phyloP scores from a whole-genome alignment of 139 green algal genomes.

The Tetradesmus obliquus region DNA sequence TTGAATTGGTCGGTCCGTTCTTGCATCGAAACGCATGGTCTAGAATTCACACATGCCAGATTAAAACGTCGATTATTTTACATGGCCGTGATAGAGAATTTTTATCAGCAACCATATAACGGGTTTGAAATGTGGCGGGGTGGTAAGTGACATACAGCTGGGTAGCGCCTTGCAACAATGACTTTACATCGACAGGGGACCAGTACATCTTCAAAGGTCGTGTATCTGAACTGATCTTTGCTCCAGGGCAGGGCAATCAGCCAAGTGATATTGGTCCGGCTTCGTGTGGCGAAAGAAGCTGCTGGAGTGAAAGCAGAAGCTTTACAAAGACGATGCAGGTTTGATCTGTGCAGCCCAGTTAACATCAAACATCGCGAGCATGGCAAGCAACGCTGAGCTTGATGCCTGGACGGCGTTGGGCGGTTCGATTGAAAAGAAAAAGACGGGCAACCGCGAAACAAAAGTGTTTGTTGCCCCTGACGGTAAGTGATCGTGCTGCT shows the following conservation, averaged over 20 bases:
- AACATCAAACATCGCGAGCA: background rate
- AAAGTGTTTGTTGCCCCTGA: conserved; percentile 30
- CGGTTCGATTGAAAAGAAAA: conserved; percentile 14
- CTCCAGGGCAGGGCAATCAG: background rate
- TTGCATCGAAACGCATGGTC: too few species aligned
- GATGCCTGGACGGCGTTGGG: conserved; percentile 9
- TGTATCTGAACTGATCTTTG: background rate
- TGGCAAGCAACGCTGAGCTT: background rate
- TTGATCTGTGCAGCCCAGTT: background rate
- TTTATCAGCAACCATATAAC: too few species aligned
- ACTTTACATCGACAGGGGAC: too few species aligned
- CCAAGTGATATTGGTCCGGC: background rate
- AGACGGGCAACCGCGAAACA: conserved; percentile 10
- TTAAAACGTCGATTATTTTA: too few species aligned
- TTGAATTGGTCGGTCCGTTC: too few species aligned
- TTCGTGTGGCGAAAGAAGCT: background rate
- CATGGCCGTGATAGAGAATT: too few species aligned
- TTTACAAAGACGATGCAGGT: background rate
- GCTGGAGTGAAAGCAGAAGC: too few species aligned
- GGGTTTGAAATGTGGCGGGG: too few species aligned
- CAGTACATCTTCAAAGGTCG: too few species aligned
- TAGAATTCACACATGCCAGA: too few species aligned
- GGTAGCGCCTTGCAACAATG: too few species aligned
- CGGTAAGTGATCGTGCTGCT: background rate
- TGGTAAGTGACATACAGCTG: too few species aligned